Percentiles rank a stretch among this genome's conserved stretches.
phyloP scores from a whole-genome alignment of 1,139 yeast genomes.

The Hanseniaspora uvarum region DNA sequence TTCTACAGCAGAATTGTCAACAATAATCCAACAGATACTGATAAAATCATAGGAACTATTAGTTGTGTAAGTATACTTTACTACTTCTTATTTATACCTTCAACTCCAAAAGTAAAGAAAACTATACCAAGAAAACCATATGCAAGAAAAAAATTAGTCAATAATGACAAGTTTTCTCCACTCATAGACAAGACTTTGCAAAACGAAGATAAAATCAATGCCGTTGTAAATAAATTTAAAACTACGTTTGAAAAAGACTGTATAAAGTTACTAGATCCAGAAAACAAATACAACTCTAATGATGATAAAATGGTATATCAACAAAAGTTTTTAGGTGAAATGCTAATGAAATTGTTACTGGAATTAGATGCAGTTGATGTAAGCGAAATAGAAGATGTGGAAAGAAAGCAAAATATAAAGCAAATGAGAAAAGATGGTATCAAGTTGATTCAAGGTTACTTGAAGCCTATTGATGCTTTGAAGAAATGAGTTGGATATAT shows the following conservation, averaged over 20 bases:
- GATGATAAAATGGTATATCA: constrained; percentile 39
- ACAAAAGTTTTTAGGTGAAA: constrained; percentile 53
- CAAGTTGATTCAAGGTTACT: constrained; percentile 49
- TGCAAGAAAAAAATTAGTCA: constrained; percentile 9
- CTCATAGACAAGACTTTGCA: constrained; percentile 22
- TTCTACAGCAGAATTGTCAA: constrained; percentile 10
- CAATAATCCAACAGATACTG: constrained; percentile 19
- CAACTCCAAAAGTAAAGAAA: constrained; percentile 10
- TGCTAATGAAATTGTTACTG: constrained; percentile 54
- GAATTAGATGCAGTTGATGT: constrained; percentile 55
- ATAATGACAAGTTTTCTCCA: constrained; percentile 17
- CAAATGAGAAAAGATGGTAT: constrained; percentile 50
- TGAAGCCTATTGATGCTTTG: constrained; percentile 48
- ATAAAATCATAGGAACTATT: constrained; percentile 17
- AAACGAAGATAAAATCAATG: constrained; percentile 26
- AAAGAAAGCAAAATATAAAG: constrained; percentile 41
- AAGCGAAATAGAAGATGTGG: constrained; percentile 33
- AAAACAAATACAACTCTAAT: constrained; percentile 23
- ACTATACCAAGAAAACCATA: constrained; percentile 13
- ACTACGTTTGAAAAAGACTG: constrained; percentile 25
- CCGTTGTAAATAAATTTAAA: constrained; percentile 25
- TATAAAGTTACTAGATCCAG: constrained; percentile 20
- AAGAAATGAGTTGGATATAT: not conserved
- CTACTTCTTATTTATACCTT: constrained; percentile 11
- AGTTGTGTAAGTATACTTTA: constrained; percentile 19